Percentiles rank a stretch among this genome's conserved stretches.
Conservation (phyloP, 2,329 filamentous ascomycete species). For the Chaetomium sp. region DNA sequence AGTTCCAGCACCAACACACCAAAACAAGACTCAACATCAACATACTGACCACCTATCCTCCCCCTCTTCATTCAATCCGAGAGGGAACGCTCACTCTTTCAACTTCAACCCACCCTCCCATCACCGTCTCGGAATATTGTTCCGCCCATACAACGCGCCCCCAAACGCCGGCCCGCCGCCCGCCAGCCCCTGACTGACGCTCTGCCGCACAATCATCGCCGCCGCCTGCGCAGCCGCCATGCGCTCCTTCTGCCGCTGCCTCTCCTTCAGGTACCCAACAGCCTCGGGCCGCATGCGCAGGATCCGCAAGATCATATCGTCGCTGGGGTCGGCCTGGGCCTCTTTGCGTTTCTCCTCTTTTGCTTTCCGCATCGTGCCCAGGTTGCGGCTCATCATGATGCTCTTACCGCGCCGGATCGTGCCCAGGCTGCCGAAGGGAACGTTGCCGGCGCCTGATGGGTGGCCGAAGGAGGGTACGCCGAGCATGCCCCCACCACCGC, state of each 20-base stretch:
- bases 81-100: not conserved
- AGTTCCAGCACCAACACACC: not conserved
- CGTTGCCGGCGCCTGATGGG: slow-evolving; percentile 37
- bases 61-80: not conserved
- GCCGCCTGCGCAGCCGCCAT: slow-evolving; percentile 85
- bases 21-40: too few species aligned
- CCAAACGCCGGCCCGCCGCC: slow-evolving; percentile 34
- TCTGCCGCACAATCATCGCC: slow-evolving; percentile 91
- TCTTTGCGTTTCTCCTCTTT: slow-evolving; percentile 96
- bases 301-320: slow-evolving; percentile 96
- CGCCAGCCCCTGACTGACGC: slow-evolving; percentile 57
- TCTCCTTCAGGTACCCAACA: slow-evolving; percentile 75
- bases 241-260: slow-evolving; percentile 88
- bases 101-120: not conserved
- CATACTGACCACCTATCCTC: not conserved
- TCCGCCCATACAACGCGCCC: slow-evolving; percentile 37
- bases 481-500: slow-evolving; percentile 15
- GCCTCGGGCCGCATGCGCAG: slow-evolving; percentile 93
- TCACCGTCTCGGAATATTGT: slow-evolving; percentile 43
- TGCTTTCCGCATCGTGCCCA: slow-evolving; percentile 91
- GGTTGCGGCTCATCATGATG: slow-evolving; percentile 89
- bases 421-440: slow-evolving; percentile 58
- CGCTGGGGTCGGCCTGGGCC: slow-evolving; percentile 90
- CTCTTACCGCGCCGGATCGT: slow-evolving; percentile 63
- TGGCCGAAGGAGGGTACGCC: slow-evolving; percentile 44